phyloP scores from a whole-genome alignment of 2,329 filamentous ascomycete species.

The Fusarium tupiense region DNA sequence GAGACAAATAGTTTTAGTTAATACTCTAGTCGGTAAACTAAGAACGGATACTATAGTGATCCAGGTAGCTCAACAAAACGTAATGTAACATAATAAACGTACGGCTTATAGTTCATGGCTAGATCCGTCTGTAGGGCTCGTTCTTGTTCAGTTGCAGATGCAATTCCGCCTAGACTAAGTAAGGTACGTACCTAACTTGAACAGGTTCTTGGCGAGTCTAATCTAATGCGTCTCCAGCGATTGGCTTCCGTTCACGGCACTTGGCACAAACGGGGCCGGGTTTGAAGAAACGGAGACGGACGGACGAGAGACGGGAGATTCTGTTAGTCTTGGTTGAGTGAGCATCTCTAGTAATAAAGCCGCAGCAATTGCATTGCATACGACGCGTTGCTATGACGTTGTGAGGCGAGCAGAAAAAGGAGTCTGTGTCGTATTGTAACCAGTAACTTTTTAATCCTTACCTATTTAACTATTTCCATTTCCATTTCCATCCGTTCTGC shows the following conservation, averaged over 20 bases:
- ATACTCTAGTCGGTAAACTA: not conserved
- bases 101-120: not conserved
- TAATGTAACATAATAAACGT: not conserved
- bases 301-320: not conserved
- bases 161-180: not conserved
- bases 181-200: not conserved
- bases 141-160: not conserved
- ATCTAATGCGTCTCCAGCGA: not conserved
- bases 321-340: not conserved
- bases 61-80: not conserved
- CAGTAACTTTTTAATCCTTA: not conserved
- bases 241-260: conserved; percentile 4
- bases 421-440: not conserved
- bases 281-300: not conserved
- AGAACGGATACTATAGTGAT: not conserved
- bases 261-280: not conserved
- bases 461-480: not conserved
- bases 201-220: not conserved
- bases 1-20: not conserved
- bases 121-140: not conserved
- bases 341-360: not conserved
- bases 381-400: conserved; percentile 24
- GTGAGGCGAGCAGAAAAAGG: conserved; percentile 1
- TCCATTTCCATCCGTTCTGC: not conserved
- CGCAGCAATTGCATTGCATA: not conserved